Evolutionary conservation across 176 grass and related monocot genomes (phyloP).

Genomic region (Metroxylon sagu): DNA sequence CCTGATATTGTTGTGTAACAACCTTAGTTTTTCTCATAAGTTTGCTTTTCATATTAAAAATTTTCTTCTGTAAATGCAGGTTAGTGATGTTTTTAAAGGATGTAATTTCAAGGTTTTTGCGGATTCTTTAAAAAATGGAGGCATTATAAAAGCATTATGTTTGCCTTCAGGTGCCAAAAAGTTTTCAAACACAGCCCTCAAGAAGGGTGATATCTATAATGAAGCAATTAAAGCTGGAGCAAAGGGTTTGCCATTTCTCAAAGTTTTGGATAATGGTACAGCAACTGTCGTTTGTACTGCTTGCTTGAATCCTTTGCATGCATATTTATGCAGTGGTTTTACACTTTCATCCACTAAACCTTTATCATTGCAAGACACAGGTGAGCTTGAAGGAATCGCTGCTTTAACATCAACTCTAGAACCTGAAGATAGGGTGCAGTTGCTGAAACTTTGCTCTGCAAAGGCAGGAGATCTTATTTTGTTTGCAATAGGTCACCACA

Average conservation of each 20-base stretch:
- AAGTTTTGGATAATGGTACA: constrained; percentile 79
- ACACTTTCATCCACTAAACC: background rate
- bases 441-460: constrained; percentile 40
- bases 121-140: constrained; percentile 69
- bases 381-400: constrained; percentile 77
- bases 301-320: too few species aligned
- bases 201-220: constrained; percentile 79
- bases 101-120: constrained; percentile 90
- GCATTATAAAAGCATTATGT: constrained; percentile 65
- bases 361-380: constrained; percentile 23
- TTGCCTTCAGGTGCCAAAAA: constrained; percentile 58
- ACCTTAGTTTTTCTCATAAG: too few species aligned
- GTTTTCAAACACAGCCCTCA: constrained; percentile 94
- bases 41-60: too few species aligned
- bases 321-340: too few species aligned
- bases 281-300: too few species aligned
- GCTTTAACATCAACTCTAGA: constrained; percentile 59
- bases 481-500: constrained; percentile 69
- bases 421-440: constrained; percentile 52
- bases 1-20: too few species aligned
- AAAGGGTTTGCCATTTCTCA: constrained; percentile 93
- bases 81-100: constrained; percentile 50
- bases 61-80: constrained; percentile 42
- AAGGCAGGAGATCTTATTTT: constrained; percentile 78
- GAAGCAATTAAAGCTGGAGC: constrained; percentile 92